Percentiles rank a stretch among this genome's conserved stretches.
Evolutionary conservation across 768 basidiomycete genomes (phyloP).

Genomic region (Megacollybia marginata): DNA sequence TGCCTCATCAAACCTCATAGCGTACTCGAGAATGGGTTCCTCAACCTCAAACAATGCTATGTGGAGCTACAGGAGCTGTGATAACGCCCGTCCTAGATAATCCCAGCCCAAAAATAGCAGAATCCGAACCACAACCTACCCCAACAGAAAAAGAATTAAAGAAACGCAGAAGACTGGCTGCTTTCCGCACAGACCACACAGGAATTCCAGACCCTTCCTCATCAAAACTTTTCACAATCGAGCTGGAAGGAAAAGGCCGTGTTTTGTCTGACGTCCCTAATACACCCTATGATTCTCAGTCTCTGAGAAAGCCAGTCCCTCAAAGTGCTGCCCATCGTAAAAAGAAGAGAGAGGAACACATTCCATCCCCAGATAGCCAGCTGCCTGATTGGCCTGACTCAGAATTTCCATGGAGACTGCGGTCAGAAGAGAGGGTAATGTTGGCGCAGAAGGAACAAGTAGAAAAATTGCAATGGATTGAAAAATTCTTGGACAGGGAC

Average conservation of each 20-base stretch:
- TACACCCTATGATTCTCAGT: slow-evolving; percentile 28
- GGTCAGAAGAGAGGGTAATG: slow-evolving; percentile 48
- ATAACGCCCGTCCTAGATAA: slow-evolving; percentile 8
- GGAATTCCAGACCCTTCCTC: slow-evolving; percentile 16
- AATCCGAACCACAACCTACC: slow-evolving; percentile 20
- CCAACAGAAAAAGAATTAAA: slow-evolving; percentile 55
- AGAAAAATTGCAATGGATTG: slow-evolving; percentile 59
- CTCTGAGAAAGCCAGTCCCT: slow-evolving; percentile 16
- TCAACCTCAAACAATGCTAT: slow-evolving; percentile 40
- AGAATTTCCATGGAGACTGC: slow-evolving; percentile 72
- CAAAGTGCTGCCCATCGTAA: slow-evolving; percentile 1
- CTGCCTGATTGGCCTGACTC: slow-evolving; percentile 71
- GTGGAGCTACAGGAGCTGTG: slow-evolving; percentile 27
- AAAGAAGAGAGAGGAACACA: slow-evolving; percentile 10
- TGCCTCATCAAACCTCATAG: slow-evolving; percentile 19
- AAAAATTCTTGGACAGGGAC: slow-evolving; percentile 57
- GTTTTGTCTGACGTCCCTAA: slow-evolving; percentile 53
- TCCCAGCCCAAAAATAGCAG: slow-evolving; percentile 33
- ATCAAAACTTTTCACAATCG: slow-evolving; percentile 50
- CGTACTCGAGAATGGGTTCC: slow-evolving; percentile 57
- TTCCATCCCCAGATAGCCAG: slow-evolving; percentile 20
- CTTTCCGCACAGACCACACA: slow-evolving; percentile 45
- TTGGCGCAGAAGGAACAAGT: slow-evolving; percentile 45
- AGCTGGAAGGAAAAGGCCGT: slow-evolving; percentile 62
- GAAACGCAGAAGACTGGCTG: slow-evolving; percentile 62